phyloP scores from a whole-genome alignment of 345 rosid genomes.

The Dipteronia sinensis region DNA sequence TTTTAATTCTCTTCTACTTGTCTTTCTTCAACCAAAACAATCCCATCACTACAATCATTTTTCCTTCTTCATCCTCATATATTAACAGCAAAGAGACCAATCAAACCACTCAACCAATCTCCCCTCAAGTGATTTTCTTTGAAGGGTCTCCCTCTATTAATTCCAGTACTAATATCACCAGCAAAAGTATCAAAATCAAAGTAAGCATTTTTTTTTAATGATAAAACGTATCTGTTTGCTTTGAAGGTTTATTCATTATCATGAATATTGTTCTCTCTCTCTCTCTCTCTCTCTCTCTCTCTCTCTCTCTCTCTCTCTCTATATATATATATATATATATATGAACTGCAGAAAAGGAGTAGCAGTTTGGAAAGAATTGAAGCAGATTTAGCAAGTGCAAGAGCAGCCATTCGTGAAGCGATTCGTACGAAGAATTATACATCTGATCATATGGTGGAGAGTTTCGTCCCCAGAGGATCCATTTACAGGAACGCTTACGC shows the following conservation, averaged over 20 bases:
- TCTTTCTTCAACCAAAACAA: not conserved
- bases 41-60: not conserved
- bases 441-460: slow-evolving; percentile 1
- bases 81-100: not conserved
- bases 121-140: not conserved
- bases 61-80: not conserved
- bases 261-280: not conserved
- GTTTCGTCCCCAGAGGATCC: slow-evolving; percentile 12
- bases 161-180: not conserved
- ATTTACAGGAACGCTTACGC: slow-evolving; percentile 21
- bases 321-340: too few species aligned
- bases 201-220: not conserved
- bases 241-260: not conserved
- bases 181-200: not conserved
- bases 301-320: too few species aligned
- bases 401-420: slow-evolving; percentile 17
- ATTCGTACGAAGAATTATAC: slow-evolving; percentile 13
- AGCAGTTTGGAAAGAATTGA: not conserved
- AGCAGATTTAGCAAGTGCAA: slow-evolving; percentile 12
- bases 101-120: not conserved
- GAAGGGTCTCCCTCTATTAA: not conserved
- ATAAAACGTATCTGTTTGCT: not conserved
- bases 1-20: not conserved
- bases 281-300: too few species aligned
- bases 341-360: not conserved